Percentiles rank a stretch among this genome's conserved stretches.
phyloP scores from a whole-genome alignment of 108 stramenopile species.

The Heterococcus sp. region DNA sequence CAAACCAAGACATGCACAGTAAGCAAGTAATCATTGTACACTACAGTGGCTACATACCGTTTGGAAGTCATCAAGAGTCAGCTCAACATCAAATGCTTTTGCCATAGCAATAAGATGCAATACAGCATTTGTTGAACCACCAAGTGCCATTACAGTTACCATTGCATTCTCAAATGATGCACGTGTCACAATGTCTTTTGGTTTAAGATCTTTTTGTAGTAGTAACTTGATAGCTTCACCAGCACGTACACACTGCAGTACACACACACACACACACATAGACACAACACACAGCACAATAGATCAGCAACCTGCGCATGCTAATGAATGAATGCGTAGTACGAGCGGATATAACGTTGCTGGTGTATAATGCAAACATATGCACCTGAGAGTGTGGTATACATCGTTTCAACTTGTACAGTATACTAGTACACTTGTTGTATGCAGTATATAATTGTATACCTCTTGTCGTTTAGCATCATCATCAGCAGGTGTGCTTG shows the following conservation, averaged over 20 bases:
- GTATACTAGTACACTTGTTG: too few species aligned
- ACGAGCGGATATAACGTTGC: too few species aligned
- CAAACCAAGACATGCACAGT: too few species aligned
- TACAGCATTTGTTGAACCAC: constrained; percentile 96
- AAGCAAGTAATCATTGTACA: too few species aligned
- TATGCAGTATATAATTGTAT: too few species aligned
- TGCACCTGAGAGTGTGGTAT: too few species aligned
- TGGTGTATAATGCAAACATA: too few species aligned
- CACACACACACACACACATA: too few species aligned
- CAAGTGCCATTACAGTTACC: constrained; percentile 96
- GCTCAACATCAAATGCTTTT: constrained; percentile 75
- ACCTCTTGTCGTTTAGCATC: too few species aligned
- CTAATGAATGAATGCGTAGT: not conserved
- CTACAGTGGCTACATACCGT: too few species aligned
- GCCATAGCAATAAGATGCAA: constrained; percentile 98
- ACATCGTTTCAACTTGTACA: too few species aligned
- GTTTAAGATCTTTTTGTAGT: constrained; percentile 77
- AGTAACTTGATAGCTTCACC: constrained; percentile 8
- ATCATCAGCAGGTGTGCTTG: not conserved
- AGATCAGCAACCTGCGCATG: not conserved
- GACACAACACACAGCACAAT: not conserved
- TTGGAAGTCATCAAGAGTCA: constrained; percentile 94
- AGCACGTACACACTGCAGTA: constrained; percentile 1
- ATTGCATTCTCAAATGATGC: constrained; percentile 98
- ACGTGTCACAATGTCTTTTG: constrained; percentile 97